Evolutionary conservation across 116 monocot species (phyloP).

Genomic region (Cymodocea nodosa): DNA sequence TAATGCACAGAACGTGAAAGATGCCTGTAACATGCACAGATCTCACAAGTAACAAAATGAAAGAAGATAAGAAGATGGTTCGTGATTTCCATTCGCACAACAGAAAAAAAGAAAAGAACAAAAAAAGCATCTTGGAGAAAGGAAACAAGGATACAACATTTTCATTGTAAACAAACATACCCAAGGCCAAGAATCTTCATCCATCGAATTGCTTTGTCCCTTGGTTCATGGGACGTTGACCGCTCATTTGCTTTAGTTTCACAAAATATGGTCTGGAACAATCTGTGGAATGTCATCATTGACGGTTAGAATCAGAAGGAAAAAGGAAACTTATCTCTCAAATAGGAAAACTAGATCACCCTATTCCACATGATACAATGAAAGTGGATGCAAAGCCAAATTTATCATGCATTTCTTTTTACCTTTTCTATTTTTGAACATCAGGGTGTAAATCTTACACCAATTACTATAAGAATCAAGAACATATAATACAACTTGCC

Average conservation of each 20-base stretch:
- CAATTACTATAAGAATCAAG: no score
- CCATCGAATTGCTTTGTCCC: background rate
- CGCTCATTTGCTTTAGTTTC: background rate
- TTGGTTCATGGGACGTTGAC: background rate
- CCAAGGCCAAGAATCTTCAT: background rate
- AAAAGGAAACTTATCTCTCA: background rate
- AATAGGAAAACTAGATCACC: background rate
- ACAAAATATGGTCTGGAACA: background rate
- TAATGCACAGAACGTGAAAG: background rate
- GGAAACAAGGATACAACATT: background rate
- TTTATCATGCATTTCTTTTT: no score
- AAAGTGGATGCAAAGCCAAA: no score
- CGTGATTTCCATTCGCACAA: background rate
- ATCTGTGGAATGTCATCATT: background rate
- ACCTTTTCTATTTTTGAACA: no score
- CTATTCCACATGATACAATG: no score
- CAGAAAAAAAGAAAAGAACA: background rate
- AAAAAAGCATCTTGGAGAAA: background rate
- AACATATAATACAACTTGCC: no score
- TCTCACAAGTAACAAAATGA: constrained; percentile 1
- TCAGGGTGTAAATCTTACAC: no score
- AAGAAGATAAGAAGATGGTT: constrained; percentile 1
- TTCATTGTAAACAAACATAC: background rate
- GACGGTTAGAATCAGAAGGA: background rate
- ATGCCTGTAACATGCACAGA: background rate